These are phyloP conservation scores for Secale cereale DNA, from an alignment of 176 grass and related monocot genomes.

Conservation along the genomic window DNA sequence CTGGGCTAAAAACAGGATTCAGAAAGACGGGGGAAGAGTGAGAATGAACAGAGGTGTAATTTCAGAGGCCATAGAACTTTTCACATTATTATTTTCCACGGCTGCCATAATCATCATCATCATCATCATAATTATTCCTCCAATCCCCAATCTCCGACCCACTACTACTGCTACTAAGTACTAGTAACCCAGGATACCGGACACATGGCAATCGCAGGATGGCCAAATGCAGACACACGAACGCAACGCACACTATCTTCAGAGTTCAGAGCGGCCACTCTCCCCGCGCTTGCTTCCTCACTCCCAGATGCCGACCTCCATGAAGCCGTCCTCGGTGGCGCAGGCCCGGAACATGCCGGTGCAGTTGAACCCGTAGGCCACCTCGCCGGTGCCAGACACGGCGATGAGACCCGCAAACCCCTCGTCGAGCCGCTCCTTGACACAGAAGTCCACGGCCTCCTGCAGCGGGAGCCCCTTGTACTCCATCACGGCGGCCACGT, in stretches of 20 bases:
- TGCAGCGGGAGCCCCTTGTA: slow-evolving; percentile 73
- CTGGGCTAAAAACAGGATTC: no score
- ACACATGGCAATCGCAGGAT: slow-evolving; percentile 37
- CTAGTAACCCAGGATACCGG: no score
- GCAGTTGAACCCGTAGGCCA: slow-evolving; percentile 68
- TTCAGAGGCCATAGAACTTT: background rate
- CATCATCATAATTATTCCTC: slow-evolving; percentile 15
- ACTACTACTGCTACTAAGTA: no score
- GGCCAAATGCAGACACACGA: background rate
- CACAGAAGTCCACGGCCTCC: slow-evolving; percentile 66
- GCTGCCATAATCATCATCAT: background rate
- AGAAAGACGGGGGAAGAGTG: no score
- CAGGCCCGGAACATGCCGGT: slow-evolving; percentile 84
- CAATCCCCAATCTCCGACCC: background rate
- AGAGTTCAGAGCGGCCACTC: background rate
- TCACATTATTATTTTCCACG: slow-evolving; percentile 20
- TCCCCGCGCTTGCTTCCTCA: background rate
- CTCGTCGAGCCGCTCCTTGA: slow-evolving; percentile 69
- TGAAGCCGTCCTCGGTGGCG: slow-evolving; percentile 78
- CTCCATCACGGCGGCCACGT: slow-evolving; percentile 91
- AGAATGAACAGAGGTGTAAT: background rate
- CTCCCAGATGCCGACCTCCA: slow-evolving; percentile 95
- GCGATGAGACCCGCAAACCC: slow-evolving; percentile 77
- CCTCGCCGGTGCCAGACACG: slow-evolving; percentile 62
- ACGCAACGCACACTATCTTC: background rate